A percentile compares a stretch with the other conserved stretches of the same genome.
Conservation (phyloP, 2,329 filamentous ascomycete genomes). For the Fusarium sulawesiense region DNA sequence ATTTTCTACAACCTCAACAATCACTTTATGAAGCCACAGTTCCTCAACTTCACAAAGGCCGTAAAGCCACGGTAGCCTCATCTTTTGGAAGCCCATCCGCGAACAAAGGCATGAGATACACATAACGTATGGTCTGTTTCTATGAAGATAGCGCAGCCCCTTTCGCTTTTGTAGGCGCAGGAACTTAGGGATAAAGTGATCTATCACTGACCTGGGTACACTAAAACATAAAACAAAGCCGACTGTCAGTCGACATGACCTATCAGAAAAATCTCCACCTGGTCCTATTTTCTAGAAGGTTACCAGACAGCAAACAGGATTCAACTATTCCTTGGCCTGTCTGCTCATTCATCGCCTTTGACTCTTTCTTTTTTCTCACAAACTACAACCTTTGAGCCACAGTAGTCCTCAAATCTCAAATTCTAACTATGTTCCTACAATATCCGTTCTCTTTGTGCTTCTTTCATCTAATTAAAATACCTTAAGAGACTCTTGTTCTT, state of each 20-base stretch:
- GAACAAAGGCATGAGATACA: no score
- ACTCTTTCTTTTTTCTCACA: not conserved
- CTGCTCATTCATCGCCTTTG: not conserved
- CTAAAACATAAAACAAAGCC: not conserved
- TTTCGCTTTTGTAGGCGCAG: not conserved
- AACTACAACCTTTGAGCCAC: no score
- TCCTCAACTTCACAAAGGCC: no score
- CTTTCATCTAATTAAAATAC: no score
- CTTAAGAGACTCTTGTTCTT: not conserved
- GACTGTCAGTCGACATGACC: not conserved
- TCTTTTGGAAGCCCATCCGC: no score
- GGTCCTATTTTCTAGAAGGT: not conserved
- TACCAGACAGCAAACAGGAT: no score
- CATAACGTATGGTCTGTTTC: no score
- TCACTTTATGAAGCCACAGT: no score
- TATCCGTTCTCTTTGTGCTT: accelerated
- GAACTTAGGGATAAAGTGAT: not conserved
- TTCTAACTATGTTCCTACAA: not conserved
- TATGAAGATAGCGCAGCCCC: no score
- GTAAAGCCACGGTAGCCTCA: no score
- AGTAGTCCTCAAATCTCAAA: not conserved
- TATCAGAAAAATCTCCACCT: not conserved
- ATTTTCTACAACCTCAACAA: no score
- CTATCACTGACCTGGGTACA: not conserved
- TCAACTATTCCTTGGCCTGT: no score